A percentile compares a stretch with the other conserved stretches of the same genome.
phyloP scores from a whole-genome alignment of 2,329 filamentous ascomycete species.

The Sarocladium strictum region DNA sequence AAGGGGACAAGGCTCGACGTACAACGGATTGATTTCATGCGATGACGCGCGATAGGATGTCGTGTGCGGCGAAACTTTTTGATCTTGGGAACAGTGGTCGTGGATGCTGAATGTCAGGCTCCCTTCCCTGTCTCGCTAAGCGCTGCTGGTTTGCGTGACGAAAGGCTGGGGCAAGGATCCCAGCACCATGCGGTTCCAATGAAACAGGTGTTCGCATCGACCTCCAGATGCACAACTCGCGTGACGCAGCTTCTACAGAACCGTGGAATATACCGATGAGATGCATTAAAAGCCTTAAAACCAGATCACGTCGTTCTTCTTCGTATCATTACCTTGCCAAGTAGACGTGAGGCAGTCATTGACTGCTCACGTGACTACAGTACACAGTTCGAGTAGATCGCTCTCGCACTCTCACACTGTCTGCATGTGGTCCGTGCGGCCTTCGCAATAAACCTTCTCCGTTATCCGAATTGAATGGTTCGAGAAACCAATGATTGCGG shows the following conservation, averaged over 20 bases:
- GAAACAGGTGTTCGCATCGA: background rate
- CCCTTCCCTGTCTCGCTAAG: constrained; percentile 11
- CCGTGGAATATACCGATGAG: background rate
- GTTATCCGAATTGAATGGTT: background rate
- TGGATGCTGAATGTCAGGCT: constrained; percentile 6
- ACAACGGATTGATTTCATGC: constrained; percentile 5
- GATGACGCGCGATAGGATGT: background rate
- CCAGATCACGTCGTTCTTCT: background rate
- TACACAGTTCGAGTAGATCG: background rate
- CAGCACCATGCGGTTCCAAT: background rate
- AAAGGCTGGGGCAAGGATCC: constrained; percentile 10
- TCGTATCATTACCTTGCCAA: background rate
- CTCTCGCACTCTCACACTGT: background rate
- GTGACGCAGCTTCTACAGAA: background rate
- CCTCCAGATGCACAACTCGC: background rate
- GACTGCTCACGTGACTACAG: background rate
- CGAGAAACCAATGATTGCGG: background rate
- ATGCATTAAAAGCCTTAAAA: background rate
- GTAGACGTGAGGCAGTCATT: background rate
- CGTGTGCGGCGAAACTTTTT: background rate
- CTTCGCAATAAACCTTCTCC: background rate
- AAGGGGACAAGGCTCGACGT: background rate
- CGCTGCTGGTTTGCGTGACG: constrained; percentile 10
- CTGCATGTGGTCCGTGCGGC: background rate
- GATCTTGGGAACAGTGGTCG: background rate